Percentiles rank a stretch among this genome's conserved stretches.
Conservation (phyloP, 2,329 filamentous ascomycete species). For the Dactylellina leptospora region DNA sequence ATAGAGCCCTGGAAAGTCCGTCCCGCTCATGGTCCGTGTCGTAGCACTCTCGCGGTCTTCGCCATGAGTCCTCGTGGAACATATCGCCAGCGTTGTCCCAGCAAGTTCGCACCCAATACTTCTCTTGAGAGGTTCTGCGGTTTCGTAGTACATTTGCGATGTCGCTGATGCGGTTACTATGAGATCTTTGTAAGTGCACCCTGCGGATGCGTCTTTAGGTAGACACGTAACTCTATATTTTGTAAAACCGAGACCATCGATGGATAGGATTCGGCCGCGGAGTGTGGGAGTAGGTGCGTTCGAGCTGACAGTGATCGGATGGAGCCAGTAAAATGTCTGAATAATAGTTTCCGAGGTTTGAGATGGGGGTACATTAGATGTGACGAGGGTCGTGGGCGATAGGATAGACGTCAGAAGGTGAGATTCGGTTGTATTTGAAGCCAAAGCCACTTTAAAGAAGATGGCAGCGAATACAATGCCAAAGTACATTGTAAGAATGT, state of each 20-base stretch:
- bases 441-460: too few relatives aligned
- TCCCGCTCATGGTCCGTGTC: slow-evolving; percentile 21
- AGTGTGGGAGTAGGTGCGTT: slow-evolving; percentile 33
- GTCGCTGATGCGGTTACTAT: slow-evolving; percentile 34
- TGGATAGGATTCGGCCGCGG: slow-evolving; percentile 18
- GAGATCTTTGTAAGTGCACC: slow-evolving; percentile 42
- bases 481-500: too few relatives aligned
- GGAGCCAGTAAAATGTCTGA: slow-evolving; percentile 45
- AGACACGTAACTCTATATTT: slow-evolving; percentile 43
- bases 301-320: slow-evolving; percentile 11
- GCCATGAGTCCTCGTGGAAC: slow-evolving; percentile 38
- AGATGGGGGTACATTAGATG: too few relatives aligned
- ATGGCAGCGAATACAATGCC: too few relatives aligned
- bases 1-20: slow-evolving; percentile 41
- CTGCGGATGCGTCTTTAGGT: slow-evolving; percentile 14
- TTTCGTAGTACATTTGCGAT: slow-evolving; percentile 48
- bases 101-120: slow-evolving; percentile 37
- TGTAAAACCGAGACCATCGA: slow-evolving; percentile 36
- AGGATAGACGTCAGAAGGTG: too few relatives aligned
- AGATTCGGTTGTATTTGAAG: too few relatives aligned
- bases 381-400: too few relatives aligned
- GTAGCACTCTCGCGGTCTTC: slow-evolving; percentile 12
- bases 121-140: background rate
- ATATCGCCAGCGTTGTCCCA: slow-evolving; percentile 14
- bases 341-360: background rate